phyloP scores from a whole-genome alignment of 2,329 filamentous ascomycete species.

The Metarhizium album region DNA sequence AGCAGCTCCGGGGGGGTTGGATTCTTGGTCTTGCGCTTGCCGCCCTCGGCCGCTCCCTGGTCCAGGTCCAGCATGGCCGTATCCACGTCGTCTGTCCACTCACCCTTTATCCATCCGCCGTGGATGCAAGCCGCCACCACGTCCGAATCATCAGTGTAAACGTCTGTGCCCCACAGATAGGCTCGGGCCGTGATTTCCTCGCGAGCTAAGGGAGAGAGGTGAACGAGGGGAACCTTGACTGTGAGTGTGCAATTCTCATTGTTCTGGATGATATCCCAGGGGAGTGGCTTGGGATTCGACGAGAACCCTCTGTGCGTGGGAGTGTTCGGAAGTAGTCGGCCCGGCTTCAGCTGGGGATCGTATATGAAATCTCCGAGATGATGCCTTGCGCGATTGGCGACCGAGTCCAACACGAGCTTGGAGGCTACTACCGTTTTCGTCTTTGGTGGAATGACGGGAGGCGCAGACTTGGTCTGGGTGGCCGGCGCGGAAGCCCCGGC shows the following conservation, averaged over 20 bases:
- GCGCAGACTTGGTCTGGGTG: constrained; percentile 15
- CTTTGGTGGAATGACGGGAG: constrained; percentile 38
- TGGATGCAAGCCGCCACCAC: constrained; percentile 88
- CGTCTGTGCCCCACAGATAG: constrained; percentile 83
- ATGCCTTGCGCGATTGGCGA: constrained; percentile 58
- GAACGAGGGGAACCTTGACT: constrained; percentile 72
- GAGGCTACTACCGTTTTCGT: constrained; percentile 58
- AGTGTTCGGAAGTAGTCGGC: constrained; percentile 31
- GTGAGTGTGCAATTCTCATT: constrained; percentile 87
- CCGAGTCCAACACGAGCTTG: constrained; percentile 59
- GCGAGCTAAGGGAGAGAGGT: constrained; percentile 57
- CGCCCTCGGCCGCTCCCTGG: constrained; percentile 15
- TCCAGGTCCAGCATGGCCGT: constrained; percentile 52
- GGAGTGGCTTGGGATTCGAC: constrained; percentile 60
- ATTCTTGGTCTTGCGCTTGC: constrained; percentile 21
- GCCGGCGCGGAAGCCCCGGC: constrained; percentile 16
- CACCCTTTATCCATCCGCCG: constrained; percentile 81
- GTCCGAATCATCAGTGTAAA: constrained; percentile 95
- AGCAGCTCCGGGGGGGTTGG: constrained; percentile 17
- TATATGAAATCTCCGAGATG: constrained; percentile 84
- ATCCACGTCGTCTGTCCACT: constrained; percentile 73
- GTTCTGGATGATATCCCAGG: constrained; percentile 57
- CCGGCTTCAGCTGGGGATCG: constrained; percentile 50
- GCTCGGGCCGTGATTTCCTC: constrained; percentile 75
- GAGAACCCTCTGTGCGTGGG: constrained; percentile 32